Evolutionary conservation across 805 yeast species (phyloP), one percentile per base, ranked within the genome.

Genomic region (Lipomyces kockii): DNA sequence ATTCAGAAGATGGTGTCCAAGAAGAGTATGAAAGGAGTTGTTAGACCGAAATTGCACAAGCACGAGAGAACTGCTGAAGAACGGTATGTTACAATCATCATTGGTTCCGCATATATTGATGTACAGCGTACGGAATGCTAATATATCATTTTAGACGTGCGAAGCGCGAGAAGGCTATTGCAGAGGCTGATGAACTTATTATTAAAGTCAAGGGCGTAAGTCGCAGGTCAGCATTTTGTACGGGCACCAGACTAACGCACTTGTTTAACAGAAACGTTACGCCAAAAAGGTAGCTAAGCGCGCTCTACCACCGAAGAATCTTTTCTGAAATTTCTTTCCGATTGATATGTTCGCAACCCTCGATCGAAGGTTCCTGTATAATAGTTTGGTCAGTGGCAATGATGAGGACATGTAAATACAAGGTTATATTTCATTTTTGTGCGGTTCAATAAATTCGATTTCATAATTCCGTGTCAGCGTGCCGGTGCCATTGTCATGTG

Each of bases 141-240:
- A 29, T 17, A 25, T 55, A 58, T 65, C n/a, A 6, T 54, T 60
- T 12, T 29, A 58, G 65, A 61, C 64, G 32, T 27, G 71, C 65
- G n/a, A 67, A 61, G 61, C 58, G 68, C 29, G 68, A 46, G 46
- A 57, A 60, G 37, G 72, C 71, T 14, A 57, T 69, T 34, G 60
- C 58, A 6, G 29, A 63, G 22, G 61, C 61, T n/a, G 72, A 69
- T 32, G 68, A 67, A 29, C 49, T 61, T 34, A 62, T 69, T 43
- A 27, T 52, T 14, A 46, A 55, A 46, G 64, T 53, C 46, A 67
- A 54, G 35, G 72, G 72, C 20, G 70, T 66, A 63, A 60, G 72
- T 66, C 27, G 8, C 55, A 17, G 9, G 6, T 43, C 22, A 9
- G 49, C 49, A 43, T 43, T n/a, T 43, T 43, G 22, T n/a, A 5